Conservation (phyloP, 352 stramenopile genomes). For the Blastocystis hominis region DNA sequence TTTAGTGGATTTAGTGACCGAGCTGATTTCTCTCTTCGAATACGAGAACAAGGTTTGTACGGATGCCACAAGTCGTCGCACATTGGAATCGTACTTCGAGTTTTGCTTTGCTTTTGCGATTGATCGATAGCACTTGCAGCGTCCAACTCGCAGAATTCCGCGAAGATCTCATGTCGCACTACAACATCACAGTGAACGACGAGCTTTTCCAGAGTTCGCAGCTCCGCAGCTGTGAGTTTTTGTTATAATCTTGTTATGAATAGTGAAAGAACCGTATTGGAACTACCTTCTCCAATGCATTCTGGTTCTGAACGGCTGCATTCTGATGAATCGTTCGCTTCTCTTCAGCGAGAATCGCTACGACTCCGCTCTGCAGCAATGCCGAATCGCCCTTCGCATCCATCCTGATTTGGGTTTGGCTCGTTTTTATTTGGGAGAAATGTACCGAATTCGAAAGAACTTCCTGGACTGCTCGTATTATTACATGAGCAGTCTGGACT, state of each 20-base stretch:
- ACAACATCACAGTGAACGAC: not conserved
- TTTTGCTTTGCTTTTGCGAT: not conserved
- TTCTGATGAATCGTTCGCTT: not conserved
- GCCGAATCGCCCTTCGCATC: not conserved
- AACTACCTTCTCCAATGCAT: conserved; percentile 8
- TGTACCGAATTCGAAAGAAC: not conserved
- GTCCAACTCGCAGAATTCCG: not conserved
- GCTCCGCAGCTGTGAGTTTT: not conserved
- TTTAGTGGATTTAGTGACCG: not conserved
- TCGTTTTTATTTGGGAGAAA: not conserved
- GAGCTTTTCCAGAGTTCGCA: not conserved
- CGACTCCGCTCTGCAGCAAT: not conserved
- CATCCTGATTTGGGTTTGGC: conserved; percentile 11
- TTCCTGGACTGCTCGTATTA: conserved; percentile 30
- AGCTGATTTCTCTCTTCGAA: conserved; percentile 21
- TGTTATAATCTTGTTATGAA: not conserved
- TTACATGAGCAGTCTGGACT: not conserved
- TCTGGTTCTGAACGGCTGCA: not conserved
- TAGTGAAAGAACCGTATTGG: conserved; percentile 8
- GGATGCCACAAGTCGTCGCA: not conserved
- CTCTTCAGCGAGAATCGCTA: not conserved
- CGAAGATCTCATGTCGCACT: not conserved
- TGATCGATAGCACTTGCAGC: not conserved
- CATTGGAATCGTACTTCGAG: conserved; percentile 12
- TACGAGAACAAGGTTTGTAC: not conserved